These are phyloP conservation scores for Malassezia japonica DNA, from an alignment of 1,284 basidiomycete species.

Conservation along the genomic window DNA sequence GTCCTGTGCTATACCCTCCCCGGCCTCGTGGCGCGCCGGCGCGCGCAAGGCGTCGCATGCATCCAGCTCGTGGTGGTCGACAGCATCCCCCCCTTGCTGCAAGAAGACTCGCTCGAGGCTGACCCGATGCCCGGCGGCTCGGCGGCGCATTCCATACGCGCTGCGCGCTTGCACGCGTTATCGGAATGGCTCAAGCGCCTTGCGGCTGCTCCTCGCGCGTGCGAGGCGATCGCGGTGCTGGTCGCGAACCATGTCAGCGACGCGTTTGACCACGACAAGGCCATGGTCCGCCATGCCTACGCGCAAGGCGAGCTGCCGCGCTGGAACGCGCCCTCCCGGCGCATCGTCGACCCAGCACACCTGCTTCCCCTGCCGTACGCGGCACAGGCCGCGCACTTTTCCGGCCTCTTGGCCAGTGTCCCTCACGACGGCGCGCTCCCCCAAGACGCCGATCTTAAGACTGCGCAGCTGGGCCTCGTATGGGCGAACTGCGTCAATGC, in stretches of 20 bases:
- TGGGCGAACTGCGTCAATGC: constrained; percentile 35
- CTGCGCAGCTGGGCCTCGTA: constrained; percentile 29
- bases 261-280: constrained; percentile 26
- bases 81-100: constrained; percentile 30
- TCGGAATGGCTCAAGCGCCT: constrained; percentile 23
- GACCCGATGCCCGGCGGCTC: background rate
- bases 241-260: constrained; percentile 37
- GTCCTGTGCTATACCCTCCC: constrained; percentile 31
- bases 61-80: constrained; percentile 24
- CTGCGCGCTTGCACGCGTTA: constrained; percentile 21
- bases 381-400: constrained; percentile 12
- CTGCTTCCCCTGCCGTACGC: constrained; percentile 3
- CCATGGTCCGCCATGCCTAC: constrained; percentile 5
- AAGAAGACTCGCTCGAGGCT: constrained; percentile 23
- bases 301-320: background rate
- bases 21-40: constrained; percentile 13
- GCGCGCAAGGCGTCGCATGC: background rate
- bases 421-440: background rate
- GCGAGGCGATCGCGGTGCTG: constrained; percentile 15
- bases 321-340: background rate
- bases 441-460: constrained; percentile 13
- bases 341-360: background rate
- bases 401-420: constrained; percentile 9
- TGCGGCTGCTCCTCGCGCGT: background rate
- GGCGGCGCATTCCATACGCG: constrained; percentile 15